These are phyloP conservation scores for Silene latifolia DNA, from an alignment of 148 eudicot species.

Conservation along the genomic window DNA sequence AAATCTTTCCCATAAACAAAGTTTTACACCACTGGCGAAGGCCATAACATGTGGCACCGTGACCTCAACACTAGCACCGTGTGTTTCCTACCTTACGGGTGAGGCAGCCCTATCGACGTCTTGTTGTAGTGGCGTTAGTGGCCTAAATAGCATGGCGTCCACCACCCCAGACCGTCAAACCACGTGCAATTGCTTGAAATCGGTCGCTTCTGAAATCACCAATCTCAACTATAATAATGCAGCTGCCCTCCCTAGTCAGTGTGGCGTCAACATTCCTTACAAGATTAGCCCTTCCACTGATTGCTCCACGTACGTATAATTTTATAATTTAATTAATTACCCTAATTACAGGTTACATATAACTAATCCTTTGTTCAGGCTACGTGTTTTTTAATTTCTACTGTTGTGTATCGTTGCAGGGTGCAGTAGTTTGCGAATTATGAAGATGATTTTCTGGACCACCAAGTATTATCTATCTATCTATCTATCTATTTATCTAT, in stretches of 20 bases:
- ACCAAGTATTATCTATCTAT: no score
- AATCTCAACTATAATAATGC: slow-evolving; percentile 25
- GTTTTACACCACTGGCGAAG: slow-evolving; percentile 36
- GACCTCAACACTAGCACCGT: slow-evolving; percentile 4
- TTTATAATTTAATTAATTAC: neutral
- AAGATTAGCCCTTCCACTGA: slow-evolving; percentile 20
- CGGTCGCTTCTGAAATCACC: slow-evolving; percentile 10
- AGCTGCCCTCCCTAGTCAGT: slow-evolving; percentile 15
- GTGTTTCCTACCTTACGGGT: slow-evolving; percentile 25
- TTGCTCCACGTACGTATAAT: slow-evolving; percentile 16
- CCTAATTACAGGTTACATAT: neutral
- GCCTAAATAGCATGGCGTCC: slow-evolving; percentile 30
- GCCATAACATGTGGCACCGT: slow-evolving; percentile 36
- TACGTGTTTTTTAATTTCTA: neutral
- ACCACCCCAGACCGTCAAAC: slow-evolving; percentile 33
- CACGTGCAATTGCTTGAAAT: slow-evolving; percentile 37
- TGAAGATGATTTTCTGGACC: neutral
- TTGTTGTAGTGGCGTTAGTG: slow-evolving; percentile 29
- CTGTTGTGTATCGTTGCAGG: slow-evolving; percentile 1
- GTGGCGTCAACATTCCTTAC: slow-evolving; percentile 27
- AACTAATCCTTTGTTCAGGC: neutral
- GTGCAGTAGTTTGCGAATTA: neutral
- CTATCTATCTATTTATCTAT: no score
- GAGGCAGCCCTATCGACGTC: neutral
- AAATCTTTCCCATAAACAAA: no score